These are phyloP conservation scores for thale cress (Arabidopsis thaliana) DNA, from an alignment of 345 rosid genomes.

Conservation along the genomic window DNA sequence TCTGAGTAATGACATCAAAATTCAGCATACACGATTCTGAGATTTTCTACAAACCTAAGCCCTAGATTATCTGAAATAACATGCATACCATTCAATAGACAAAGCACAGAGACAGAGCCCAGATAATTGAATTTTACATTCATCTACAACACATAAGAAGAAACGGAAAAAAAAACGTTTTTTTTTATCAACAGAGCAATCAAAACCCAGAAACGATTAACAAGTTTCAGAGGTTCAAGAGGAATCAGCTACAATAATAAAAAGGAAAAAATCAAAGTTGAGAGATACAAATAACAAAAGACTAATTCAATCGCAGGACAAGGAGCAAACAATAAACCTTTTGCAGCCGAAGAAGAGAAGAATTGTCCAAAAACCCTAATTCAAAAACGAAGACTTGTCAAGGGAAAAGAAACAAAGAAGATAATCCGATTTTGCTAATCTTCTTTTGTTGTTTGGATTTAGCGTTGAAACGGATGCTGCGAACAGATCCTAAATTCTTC, in stretches of 20 bases:
- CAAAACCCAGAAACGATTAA: constrained; percentile 21
- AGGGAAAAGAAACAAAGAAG: background rate
- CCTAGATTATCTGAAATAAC: constrained; percentile 21
- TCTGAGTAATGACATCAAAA: constrained; percentile 2
- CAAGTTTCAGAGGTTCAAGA: background rate
- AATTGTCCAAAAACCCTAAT: constrained; percentile 36
- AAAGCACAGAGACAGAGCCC: background rate
- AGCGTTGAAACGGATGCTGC: constrained; percentile 20
- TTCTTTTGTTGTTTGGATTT: background rate
- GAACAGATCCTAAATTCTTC: constrained; percentile 24
- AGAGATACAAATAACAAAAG: background rate
- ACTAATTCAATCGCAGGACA: background rate
- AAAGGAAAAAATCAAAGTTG: background rate
- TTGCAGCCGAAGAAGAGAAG: constrained; percentile 22
- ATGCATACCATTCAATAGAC: constrained; percentile 5
- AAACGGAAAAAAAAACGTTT: background rate
- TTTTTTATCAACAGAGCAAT: constrained; percentile 31
- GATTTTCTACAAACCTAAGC: background rate
- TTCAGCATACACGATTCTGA: background rate
- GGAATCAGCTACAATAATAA: background rate
- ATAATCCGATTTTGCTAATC: background rate
- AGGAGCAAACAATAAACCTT: constrained; percentile 14
- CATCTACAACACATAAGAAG: background rate
- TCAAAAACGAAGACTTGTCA: constrained; percentile 12
- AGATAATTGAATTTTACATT: background rate